Evolutionary conservation across 768 basidiomycete species (phyloP).

Genomic region (Boletus rufocinnamomeus): DNA sequence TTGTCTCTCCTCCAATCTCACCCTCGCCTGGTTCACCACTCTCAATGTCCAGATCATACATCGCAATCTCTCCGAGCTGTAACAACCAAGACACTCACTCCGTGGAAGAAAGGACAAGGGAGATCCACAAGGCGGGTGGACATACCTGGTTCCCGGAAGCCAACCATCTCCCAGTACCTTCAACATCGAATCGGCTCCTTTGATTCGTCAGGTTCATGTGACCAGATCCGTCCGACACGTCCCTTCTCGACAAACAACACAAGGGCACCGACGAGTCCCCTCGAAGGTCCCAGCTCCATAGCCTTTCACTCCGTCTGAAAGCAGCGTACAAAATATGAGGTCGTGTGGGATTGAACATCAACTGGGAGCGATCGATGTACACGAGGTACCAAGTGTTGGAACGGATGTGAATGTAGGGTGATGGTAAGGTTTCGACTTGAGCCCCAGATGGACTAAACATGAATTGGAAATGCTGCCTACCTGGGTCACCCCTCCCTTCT

Average conservation of each 20-base stretch:
- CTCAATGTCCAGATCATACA: conserved; percentile 54
- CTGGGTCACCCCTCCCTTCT: conserved; percentile 48
- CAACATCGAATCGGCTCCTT: conserved; percentile 74
- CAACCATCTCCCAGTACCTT: conserved; percentile 63
- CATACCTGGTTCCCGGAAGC: conserved; percentile 69
- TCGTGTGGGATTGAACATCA: conserved; percentile 73
- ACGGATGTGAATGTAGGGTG: background rate
- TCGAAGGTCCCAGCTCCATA: conserved; percentile 83
- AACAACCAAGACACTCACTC: background rate
- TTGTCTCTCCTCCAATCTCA: background rate
- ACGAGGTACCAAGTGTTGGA: background rate
- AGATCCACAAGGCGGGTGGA: background rate
- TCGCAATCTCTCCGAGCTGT: conserved; percentile 58
- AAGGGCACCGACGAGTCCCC: conserved; percentile 49
- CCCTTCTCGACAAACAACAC: conserved; percentile 32
- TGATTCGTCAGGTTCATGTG: conserved; percentile 62
- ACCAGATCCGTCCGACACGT: background rate
- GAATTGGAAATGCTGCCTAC: conserved; percentile 32
- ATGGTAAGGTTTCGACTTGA: background rate
- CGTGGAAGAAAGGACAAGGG: background rate
- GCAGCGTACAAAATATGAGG: conserved; percentile 79
- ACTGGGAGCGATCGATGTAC: conserved; percentile 37
- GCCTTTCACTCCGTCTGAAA: conserved; percentile 58
- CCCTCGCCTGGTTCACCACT: conserved; percentile 3
- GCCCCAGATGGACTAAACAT: background rate